Base-by-base conservation (phyloP, 2,329 filamentous ascomycete genomes). In the Trichoderma afroharzianum region DNA sequence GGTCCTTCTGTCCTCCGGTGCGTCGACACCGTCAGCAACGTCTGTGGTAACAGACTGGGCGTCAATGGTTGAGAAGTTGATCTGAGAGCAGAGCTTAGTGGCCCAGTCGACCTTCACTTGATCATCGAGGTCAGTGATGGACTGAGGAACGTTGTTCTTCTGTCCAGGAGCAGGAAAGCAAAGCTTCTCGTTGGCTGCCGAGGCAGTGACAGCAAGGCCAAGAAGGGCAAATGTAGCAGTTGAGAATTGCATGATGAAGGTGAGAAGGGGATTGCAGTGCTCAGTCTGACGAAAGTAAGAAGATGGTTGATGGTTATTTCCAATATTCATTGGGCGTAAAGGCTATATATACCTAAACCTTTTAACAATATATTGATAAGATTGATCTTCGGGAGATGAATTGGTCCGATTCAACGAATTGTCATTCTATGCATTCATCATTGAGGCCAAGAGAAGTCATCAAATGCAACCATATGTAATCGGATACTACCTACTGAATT, bases 101-200 rank as follows among this genome's bases (percentile, higher is more conserved):
- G 61, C 36, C 61, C 61, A 63, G 36, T 63, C 26, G 8, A 63
- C n/a, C 61, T 63, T 63, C 21, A 47, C 24, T 47, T 28, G 36
- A 26, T 11, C 61, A 18, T 63, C 36, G 9, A 63, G 33, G 30
- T 47, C 61, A 14, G 36, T 43, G 61, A 63, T 63, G 9, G 61
- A 47, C 18, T 47, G 36, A 8, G 61, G 61, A 30, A 63, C 36
- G 3, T 43, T 43, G 26, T 63, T 30, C 21, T 11, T 28, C 33
- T 43, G 36, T 36, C 32, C 21, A 28, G 59, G 59, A 11, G 1
- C 58, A 28, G 61, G 61, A 63, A 63, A 47, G 36, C 36, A 63
- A 21, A 47, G 14, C 24, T 43, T 26, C 36, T 43, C 33, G 24
- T 63, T 36, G 15, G 61, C 61, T n/a, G 61, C 61, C 32, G 7